Base-by-base conservation (phyloP, 1,284 basidiomycete species). In the Austropuccinia psidii region DNA sequence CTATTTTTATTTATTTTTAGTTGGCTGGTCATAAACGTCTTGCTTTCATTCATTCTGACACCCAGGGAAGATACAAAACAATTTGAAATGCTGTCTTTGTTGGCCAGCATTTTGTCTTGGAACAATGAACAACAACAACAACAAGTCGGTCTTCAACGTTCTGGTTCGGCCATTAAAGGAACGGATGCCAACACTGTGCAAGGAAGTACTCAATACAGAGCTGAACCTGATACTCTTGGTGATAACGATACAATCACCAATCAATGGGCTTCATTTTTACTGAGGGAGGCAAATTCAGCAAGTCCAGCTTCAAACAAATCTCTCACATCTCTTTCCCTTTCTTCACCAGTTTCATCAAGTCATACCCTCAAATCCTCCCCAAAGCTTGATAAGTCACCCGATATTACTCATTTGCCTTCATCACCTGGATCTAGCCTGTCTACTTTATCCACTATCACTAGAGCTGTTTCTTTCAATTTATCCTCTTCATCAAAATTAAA, bases 1-100 rank as follows among this genome's bases (percentile, higher is more conserved):
- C n/a, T n/a, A n/a, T n/a, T n/a, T n/a, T n/a, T n/a, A n/a, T n/a
- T n/a, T n/a, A n/a, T 66, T 33, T 33, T 45, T 78, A 83, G 91
- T 74, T 88, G 93, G 15, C 86, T 99, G 1, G 92, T 99, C 37
- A 96, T 91, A 29, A 99, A 99, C 79, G 87, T 98, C 54, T 83
- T 99, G 11, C 84, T 98, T n/a, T 88, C 88, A 0, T 99, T 98
- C 83, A 84, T 99, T 64, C 87, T 86, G 8, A 94, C 93, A 0
- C 91, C 93, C 9, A 87, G 96, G 9, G 89, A 88, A 27, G 95
- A 99, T 81, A 84, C 88, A 27, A 98, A 98, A 81, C 87, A 95
- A 6, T 99, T 95, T 81, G 96, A 99, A 82, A 98, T 98, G 89
- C 86, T 99, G 13, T 85, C 86, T 0, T 84, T 99, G 0, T 86